Percentiles rank a stretch among this genome's conserved stretches.
These are phyloP conservation scores for Metschnikowia cerradonensis DNA, from an alignment of 805 yeast genomes.

Conservation along the genomic window DNA sequence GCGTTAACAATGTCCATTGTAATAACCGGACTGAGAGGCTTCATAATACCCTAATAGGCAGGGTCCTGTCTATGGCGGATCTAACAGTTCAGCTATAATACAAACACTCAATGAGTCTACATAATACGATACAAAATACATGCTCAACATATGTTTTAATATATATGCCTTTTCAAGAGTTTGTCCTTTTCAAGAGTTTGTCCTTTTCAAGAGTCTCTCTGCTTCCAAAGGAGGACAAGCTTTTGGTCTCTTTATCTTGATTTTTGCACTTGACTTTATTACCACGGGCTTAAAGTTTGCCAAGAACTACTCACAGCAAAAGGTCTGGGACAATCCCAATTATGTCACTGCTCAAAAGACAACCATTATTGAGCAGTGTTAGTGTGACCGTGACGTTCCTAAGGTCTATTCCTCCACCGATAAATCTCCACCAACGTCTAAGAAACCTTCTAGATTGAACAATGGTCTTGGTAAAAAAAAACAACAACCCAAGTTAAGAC, in stretches of 20 bases:
- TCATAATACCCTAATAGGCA: too few species aligned
- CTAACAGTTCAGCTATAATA: too few species aligned
- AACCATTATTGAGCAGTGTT: conserved; percentile 18
- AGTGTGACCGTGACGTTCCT: conserved; percentile 15
- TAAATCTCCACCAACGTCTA: conserved; percentile 6
- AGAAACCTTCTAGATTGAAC: conserved; percentile 3
- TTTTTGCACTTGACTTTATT: conserved; percentile 56
- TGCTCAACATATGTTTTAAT: too few species aligned
- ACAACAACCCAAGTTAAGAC: too few species aligned
- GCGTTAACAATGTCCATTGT: too few species aligned
- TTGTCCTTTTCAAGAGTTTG: too few species aligned
- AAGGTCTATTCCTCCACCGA: conserved; percentile 5
- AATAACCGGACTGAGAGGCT: too few species aligned
- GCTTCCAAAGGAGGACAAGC: conserved; percentile 59
- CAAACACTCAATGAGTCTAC: too few species aligned
- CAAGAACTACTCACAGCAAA: conserved; percentile 62
- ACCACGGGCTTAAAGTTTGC: conserved; percentile 58
- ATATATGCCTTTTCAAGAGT: too few species aligned
- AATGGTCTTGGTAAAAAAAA: conserved; percentile 16
- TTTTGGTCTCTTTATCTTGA: conserved; percentile 65
- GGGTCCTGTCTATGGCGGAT: too few species aligned
- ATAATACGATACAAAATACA: too few species aligned
- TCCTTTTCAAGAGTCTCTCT: conserved; percentile 50
- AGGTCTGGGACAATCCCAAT: conserved; percentile 50
- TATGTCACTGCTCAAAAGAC: conserved; percentile 17